Evolutionary conservation across 176 grass and related monocot genomes (phyloP).

Genomic region (Carex cristatella): DNA sequence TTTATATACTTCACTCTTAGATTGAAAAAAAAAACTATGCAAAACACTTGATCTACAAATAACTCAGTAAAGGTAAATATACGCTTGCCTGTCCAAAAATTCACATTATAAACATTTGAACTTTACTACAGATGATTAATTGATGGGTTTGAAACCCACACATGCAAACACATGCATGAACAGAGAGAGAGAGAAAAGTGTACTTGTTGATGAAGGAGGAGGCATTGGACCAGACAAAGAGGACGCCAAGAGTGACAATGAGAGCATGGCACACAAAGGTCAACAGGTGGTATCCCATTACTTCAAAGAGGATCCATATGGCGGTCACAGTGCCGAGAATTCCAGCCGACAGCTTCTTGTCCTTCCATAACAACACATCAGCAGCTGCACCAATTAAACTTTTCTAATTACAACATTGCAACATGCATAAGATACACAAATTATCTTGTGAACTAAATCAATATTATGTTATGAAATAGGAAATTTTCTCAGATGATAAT

Average conservation of each 20-base stretch:
- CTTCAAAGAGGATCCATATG: slow-evolving; percentile 80
- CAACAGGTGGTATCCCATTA: slow-evolving; percentile 77
- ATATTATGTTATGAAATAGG: background rate
- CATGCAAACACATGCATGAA: background rate
- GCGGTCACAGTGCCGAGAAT: slow-evolving; percentile 64
- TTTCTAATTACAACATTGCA: background rate
- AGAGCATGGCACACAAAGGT: slow-evolving; percentile 74
- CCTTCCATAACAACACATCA: slow-evolving; percentile 89
- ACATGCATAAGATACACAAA: background rate
- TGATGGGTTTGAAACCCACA: background rate
- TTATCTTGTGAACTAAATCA: background rate
- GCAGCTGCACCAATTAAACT: slow-evolving; percentile 58
- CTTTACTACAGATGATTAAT: too few relatives aligned
- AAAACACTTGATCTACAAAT: background rate
- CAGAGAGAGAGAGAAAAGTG: background rate
- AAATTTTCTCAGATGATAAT: background rate
- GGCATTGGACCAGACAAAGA: slow-evolving; percentile 92
- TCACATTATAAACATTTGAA: background rate
- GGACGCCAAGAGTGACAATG: slow-evolving; percentile 61
- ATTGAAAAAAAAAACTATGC: background rate
- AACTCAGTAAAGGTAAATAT: slow-evolving; percentile 4
- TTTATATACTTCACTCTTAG: background rate
- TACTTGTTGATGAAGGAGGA: slow-evolving; percentile 79
- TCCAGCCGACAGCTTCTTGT: slow-evolving; percentile 82
- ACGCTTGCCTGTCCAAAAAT: background rate